Evolutionary conservation across 306 rosid species (phyloP), one percentile per base, ranked within the genome.

Genomic region (Trifolium dubium): DNA sequence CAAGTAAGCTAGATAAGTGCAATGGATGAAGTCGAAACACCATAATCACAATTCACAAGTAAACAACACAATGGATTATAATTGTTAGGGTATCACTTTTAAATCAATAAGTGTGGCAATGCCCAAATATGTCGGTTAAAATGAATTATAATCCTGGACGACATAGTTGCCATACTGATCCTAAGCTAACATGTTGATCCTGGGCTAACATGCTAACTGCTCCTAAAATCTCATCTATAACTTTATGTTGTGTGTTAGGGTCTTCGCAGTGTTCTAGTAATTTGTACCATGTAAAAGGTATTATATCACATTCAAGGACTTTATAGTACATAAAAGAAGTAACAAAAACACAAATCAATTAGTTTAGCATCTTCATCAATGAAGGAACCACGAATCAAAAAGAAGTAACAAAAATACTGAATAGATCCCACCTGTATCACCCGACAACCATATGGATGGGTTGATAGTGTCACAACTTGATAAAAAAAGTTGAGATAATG

Each of bases 391-490:
- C n/a, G n/a, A n/a, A n/a, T n/a, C n/a, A n/a, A n/a, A n/a, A n/a
- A n/a, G n/a, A n/a, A n/a, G n/a, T n/a, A n/a, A n/a, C n/a, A n/a
- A n/a, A n/a, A n/a, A n/a, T n/a, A n/a, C 30, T 2, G 3, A 62
- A 69, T 23, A 43, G 13, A 50, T 28, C 51, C 54, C 68, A 86
- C 99, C 88, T 94, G 99, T 79, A 94, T 89, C 81, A 94, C 98
- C 32, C 98, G 96, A 69, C 97, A 94, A 63, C 98, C 97, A 80
- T 91, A 91, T 15, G 98, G 98, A 83, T 94, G 97, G 75, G 98
- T 91, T 64, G 98, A 94, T 17, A 94, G 90, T 4, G 85, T 86
- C 63, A 94, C 96, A 59, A 94, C 97, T 88, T 91, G 98, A 76
- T 87, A 74, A 72, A 91, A 79, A 94, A 94, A 7, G 96, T 88